These are phyloP conservation scores for Fraxinus pennsylvanica DNA, from an alignment of 257 asterid species.

Conservation along the genomic window DNA sequence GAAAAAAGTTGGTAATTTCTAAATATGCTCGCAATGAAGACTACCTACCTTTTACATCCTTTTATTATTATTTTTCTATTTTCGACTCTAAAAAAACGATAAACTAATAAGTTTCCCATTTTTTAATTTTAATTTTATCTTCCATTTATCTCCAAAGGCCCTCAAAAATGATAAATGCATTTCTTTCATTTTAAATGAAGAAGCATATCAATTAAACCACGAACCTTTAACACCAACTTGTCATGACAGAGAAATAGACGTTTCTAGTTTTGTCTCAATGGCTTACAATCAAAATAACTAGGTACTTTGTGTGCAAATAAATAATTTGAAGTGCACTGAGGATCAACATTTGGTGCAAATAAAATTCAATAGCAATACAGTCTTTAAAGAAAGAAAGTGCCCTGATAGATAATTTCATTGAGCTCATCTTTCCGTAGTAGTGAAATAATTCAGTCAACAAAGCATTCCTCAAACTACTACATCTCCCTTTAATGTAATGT, in stretches of 20 bases:
- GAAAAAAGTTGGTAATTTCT: not conserved
- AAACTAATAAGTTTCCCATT: too few species aligned
- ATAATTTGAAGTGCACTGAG: too few species aligned
- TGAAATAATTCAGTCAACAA: constrained; percentile 74
- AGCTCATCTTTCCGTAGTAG: constrained; percentile 89
- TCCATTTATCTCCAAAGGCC: not conserved
- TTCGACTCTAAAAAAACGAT: too few species aligned
- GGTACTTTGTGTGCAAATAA: not conserved
- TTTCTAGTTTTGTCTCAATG: constrained; percentile 84
- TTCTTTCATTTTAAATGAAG: not conserved
- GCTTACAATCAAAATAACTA: constrained; percentile 61
- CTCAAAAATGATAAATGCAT: too few species aligned
- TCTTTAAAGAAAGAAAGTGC: constrained; percentile 5
- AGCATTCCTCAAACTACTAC: constrained; percentile 63
- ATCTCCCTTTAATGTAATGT: constrained; percentile 75
- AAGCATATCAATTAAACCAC: constrained; percentile 88
- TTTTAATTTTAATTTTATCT: not conserved
- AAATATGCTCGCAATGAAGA: not conserved
- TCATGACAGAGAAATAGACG: constrained; percentile 84
- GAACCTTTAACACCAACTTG: constrained; percentile 80
- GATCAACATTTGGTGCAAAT: constrained; percentile 15
- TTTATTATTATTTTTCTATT: not conserved
- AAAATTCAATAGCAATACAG: not conserved
- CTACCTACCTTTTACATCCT: not conserved
- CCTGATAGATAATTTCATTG: constrained; percentile 94